Conservation (phyloP, 306 rosid genomes). For the Begonia fuchsioides region DNA sequence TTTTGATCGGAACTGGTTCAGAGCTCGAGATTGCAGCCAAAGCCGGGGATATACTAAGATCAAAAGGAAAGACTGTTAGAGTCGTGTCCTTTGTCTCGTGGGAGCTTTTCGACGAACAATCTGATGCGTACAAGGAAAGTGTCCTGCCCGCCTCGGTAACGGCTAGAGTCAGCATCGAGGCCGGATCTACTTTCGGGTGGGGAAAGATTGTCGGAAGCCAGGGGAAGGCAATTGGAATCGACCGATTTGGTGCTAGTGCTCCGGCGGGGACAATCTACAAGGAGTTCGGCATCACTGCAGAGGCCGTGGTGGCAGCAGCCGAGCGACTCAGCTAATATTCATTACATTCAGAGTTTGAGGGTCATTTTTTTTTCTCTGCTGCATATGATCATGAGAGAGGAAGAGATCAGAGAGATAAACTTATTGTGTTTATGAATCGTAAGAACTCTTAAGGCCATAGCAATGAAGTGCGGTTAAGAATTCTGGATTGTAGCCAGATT, state of each 20-base stretch:
- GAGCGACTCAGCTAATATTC: constrained; percentile 24
- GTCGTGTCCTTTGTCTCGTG: constrained; percentile 82
- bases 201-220: constrained; percentile 61
- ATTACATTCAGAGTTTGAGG: background rate
- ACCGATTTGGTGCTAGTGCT: constrained; percentile 93
- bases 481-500: no score
- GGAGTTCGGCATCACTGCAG: constrained; percentile 76
- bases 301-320: constrained; percentile 92
- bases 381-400: no score
- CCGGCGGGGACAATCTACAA: constrained; percentile 87
- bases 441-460: background rate
- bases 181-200: constrained; percentile 97
- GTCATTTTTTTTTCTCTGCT: no score
- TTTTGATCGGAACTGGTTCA: constrained; percentile 88
- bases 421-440: constrained; percentile 1
- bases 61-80: constrained; percentile 86
- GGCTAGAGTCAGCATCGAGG: constrained; percentile 98
- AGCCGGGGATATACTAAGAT: constrained; percentile 82
- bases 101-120: constrained; percentile 88
- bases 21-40: constrained; percentile 85
- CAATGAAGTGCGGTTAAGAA: no score
- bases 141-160: constrained; percentile 74
- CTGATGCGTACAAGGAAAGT: constrained; percentile 85
- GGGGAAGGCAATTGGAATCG: constrained; percentile 85
- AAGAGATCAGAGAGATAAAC: background rate